A percentile compares a stretch with the other conserved stretches of the same genome.
Evolutionary conservation across 306 rosid species (phyloP).

Genomic region (Lathyrus tuberosus): DNA sequence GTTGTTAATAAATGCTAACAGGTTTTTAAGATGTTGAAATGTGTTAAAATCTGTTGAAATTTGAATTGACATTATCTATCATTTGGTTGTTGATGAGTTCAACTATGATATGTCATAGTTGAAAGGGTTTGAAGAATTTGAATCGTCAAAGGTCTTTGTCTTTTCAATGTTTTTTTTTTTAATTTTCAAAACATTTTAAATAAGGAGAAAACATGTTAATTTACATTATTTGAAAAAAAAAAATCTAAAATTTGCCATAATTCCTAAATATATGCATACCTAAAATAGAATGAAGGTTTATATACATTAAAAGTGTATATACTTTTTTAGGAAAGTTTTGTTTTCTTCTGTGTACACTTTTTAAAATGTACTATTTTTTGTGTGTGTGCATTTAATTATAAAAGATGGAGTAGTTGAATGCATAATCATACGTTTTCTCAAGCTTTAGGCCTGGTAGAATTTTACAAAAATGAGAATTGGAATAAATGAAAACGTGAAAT

Average conservation of each 20-base stretch:
- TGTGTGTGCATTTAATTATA: not conserved
- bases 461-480: not conserved
- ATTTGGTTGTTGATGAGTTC: not conserved
- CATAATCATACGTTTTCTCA: not conserved
- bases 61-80: not conserved
- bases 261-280: not conserved
- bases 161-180: not conserved
- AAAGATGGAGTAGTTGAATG: not conserved
- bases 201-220: not conserved
- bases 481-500: not conserved
- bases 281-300: not conserved
- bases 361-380: not conserved
- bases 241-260: not conserved
- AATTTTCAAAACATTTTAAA: not conserved
- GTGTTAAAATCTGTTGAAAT: not conserved
- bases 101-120: not conserved
- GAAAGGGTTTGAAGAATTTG: not conserved
- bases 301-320: not conserved
- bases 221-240: not conserved
- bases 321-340: not conserved
- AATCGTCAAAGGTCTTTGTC: not conserved
- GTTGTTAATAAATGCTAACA: not conserved
- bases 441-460: not conserved
- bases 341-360: not conserved
- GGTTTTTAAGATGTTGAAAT: not conserved